These are phyloP conservation scores for Rostrohypoxylon terebratum DNA, from an alignment of 495 filamentous ascomycete genomes.

Conservation along the genomic window DNA sequence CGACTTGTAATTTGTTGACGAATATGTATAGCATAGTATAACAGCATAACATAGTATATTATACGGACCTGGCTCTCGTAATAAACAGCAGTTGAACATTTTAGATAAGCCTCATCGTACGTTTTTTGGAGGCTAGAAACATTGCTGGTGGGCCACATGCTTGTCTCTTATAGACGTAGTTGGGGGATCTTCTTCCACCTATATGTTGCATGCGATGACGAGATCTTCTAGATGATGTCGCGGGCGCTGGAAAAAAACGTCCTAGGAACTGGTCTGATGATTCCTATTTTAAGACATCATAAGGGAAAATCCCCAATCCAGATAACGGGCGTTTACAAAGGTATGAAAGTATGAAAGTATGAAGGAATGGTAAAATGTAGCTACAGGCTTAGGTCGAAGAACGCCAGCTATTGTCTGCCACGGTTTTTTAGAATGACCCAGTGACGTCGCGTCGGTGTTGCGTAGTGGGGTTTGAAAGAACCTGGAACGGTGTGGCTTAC, in stretches of 20 bases:
- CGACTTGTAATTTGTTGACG: neutral
- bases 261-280: constrained; percentile 11
- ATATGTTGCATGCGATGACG: constrained; percentile 4
- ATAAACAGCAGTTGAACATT: constrained; percentile 94
- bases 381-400: constrained; percentile 23
- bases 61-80: constrained; percentile 84
- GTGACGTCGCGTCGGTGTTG: constrained; percentile 40
- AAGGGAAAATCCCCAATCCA: constrained; percentile 2
- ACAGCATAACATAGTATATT: too few relatives aligned
- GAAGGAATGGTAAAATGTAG: neutral
- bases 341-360: constrained; percentile 1
- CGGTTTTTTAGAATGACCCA: constrained; percentile 32
- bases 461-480: constrained; percentile 36
- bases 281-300: constrained; percentile 13
- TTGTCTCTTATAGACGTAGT: constrained; percentile 27
- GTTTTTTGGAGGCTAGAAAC: constrained; percentile 91
- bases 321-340: neutral
- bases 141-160: constrained; percentile 84
- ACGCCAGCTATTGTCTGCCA: constrained; percentile 12
- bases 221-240: constrained; percentile 18
- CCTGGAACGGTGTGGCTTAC: constrained; percentile 17
- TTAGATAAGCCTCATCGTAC: constrained; percentile 94
- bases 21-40: neutral
- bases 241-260: constrained; percentile 10
- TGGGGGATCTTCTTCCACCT: neutral